Evolutionary conservation across 805 yeast species (phyloP).

Genomic region (Candida quercuum): DNA sequence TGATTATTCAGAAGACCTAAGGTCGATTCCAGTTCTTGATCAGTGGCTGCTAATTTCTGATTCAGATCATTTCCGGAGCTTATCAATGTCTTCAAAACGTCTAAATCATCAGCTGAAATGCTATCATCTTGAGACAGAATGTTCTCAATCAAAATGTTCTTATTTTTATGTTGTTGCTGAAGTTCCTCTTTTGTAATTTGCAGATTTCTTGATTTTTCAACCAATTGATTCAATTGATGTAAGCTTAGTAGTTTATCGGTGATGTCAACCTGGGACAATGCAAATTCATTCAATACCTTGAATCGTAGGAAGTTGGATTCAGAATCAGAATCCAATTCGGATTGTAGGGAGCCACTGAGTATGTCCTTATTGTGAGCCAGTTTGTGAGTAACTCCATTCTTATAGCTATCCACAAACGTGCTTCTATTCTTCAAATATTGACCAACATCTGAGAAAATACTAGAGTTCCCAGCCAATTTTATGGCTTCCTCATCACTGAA

Average conservation of each 20-base stretch:
- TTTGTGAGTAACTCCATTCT: constrained; percentile 4
- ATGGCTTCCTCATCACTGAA: constrained; percentile 7
- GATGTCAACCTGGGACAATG: constrained; percentile 10
- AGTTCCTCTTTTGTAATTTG: constrained; percentile 13
- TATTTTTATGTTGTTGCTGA: constrained; percentile 10
- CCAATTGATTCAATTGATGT: constrained; percentile 8
- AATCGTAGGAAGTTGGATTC: constrained; percentile 13
- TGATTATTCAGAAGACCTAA: constrained; percentile 11
- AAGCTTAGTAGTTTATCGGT: constrained; percentile 10
- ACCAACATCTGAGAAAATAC: constrained; percentile 12
- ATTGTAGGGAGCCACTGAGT: constrained; percentile 10
- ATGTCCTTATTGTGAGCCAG: constrained; percentile 1
- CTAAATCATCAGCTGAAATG: constrained; percentile 1
- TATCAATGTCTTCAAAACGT: constrained; percentile 6
- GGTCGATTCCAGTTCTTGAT: constrained; percentile 7
- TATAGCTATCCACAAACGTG: constrained; percentile 1
- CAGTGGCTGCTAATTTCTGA: constrained; percentile 6
- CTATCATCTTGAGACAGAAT: constrained; percentile 1
- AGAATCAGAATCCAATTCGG: constrained; percentile 10
- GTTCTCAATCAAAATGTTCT: constrained; percentile 7
- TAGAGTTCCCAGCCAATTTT: not conserved
- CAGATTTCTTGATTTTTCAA: constrained; percentile 6
- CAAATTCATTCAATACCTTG: constrained; percentile 17
- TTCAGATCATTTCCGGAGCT: constrained; percentile 11
- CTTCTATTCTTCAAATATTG: constrained; percentile 3